Evolutionary conservation across 495 filamentous ascomycete species (phyloP).

Genomic region (Monascus purpureus): DNA sequence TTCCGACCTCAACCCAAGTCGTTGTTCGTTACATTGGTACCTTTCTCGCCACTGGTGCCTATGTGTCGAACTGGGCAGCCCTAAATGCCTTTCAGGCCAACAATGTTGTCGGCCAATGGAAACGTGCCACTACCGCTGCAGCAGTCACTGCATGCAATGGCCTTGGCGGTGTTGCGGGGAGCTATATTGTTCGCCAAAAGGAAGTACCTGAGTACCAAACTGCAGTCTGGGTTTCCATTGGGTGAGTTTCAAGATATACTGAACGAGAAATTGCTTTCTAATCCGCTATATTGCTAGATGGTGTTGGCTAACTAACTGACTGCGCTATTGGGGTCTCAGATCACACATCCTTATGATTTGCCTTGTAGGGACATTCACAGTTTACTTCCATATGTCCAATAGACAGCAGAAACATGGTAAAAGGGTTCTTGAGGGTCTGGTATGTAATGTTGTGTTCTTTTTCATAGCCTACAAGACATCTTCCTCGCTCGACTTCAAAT

Average conservation of each 20-base stretch:
- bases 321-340: no score
- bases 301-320: no score
- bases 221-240: conserved; percentile 59
- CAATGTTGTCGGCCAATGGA: conserved; percentile 65
- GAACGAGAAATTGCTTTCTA: no score
- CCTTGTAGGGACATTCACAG: conserved; percentile 44
- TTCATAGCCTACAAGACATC: neutral
- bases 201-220: conserved; percentile 59
- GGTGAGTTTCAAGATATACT: no score
- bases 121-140: conserved; percentile 56
- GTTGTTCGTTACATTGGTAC: conserved; percentile 60
- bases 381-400: conserved; percentile 50
- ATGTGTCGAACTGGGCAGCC: conserved; percentile 69
- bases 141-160: conserved; percentile 59
- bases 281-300: no score
- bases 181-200: conserved; percentile 52
- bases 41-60: conserved; percentile 64
- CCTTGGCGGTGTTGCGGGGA: conserved; percentile 61
- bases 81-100: conserved; percentile 60
- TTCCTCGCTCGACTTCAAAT: neutral
- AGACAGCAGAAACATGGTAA: conserved; percentile 30
- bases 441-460: conserved; percentile 9
- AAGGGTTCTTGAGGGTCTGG: conserved; percentile 39
- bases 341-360: conserved; percentile 54
- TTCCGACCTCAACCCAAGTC: conserved; percentile 41